Evolutionary conservation across 2,329 filamentous ascomycete genomes (phyloP).

Genomic region (Claviceps maximensis): DNA sequence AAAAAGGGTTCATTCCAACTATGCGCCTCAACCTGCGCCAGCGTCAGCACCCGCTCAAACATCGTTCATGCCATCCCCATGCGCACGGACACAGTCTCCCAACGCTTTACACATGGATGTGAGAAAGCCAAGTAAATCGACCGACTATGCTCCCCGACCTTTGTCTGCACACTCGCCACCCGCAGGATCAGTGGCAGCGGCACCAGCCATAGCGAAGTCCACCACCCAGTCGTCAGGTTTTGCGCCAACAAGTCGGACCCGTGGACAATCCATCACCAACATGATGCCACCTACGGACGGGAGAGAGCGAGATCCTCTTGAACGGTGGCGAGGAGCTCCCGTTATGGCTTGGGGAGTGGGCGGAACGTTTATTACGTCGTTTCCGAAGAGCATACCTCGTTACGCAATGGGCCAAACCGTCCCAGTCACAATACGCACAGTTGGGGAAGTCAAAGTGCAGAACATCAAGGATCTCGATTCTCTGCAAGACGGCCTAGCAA

Average conservation of each 20-base stretch:
- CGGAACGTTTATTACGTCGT: constrained; percentile 68
- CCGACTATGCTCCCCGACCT: constrained; percentile 37
- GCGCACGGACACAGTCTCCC: constrained; percentile 52
- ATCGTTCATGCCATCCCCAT: constrained; percentile 40
- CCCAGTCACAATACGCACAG: constrained; percentile 68
- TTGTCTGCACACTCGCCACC: constrained; percentile 35
- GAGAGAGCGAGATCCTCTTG: constrained; percentile 59
- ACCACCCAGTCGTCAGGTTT: constrained; percentile 13
- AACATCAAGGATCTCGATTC: constrained; percentile 62
- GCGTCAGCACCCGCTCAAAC: constrained; percentile 18
- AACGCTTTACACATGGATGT: constrained; percentile 27
- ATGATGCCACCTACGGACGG: constrained; percentile 52
- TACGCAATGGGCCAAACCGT: constrained; percentile 62
- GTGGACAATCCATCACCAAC: constrained; percentile 42
- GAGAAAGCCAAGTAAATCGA: constrained; percentile 17
- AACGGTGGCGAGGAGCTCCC: constrained; percentile 84
- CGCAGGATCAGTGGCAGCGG: constrained; percentile 13
- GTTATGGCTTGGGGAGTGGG: constrained; percentile 82
- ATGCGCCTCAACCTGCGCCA: constrained; percentile 29
- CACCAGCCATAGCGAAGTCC: constrained; percentile 15
- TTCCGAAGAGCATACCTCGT: constrained; percentile 77
- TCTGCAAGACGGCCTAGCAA: constrained; percentile 56
- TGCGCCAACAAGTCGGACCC: constrained; percentile 25
- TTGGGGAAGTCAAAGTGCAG: constrained; percentile 70
- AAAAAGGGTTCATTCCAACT: constrained; percentile 39